Evolutionary conservation across 129 eudicot genomes (phyloP), one percentile per base, ranked within the genome.

Genomic region (Daucus carota): DNA sequence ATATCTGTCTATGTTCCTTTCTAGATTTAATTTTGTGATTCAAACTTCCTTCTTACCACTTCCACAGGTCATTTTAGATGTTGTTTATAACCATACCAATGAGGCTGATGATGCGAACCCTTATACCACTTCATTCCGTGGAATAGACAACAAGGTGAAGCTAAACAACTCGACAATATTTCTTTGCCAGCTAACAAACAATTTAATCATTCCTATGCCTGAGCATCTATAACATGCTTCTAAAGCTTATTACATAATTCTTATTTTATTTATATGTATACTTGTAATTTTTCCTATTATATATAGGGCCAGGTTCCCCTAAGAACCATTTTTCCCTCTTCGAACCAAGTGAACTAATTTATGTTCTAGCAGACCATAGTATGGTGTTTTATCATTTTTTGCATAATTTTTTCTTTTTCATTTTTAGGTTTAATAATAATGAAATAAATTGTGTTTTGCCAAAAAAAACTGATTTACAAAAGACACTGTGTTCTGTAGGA

Each of bases 101-200:
- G 99, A 94, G 82, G 96, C 99, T 79, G 99, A 94, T 86, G 99
- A 94, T 80, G 74, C 79, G 34, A 32, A 91, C 75, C 97, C 97
- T 8, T 94, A 94, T 72, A 87, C 96, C 54, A 94, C 97, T 44
- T 91, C 99, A 79, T 94, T 94, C 71, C 96, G 99, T 73, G 99
- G 97, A 80, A 94, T 94, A 86, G 99, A 94, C 82, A 91, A 94
- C 90, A 94, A 91, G 99, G 99, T 94, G 76, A 79, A 18, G 43
- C 40, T 28, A 32, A 46, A 67, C 36, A 44, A 4, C 34, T 60
- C 14, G 52, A 47, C 7, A 59, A 24, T 71, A 41, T 71, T 70
- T n/a, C 32, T 24, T 43, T 24, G 42, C 4, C 74, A 41, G 31
- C 32, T 70, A 31, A 65, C 70, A 67, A 31, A 65, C 70, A 67